phyloP scores from a whole-genome alignment of 2,329 filamentous ascomycete species.

The Ceratocystis albifundus region DNA sequence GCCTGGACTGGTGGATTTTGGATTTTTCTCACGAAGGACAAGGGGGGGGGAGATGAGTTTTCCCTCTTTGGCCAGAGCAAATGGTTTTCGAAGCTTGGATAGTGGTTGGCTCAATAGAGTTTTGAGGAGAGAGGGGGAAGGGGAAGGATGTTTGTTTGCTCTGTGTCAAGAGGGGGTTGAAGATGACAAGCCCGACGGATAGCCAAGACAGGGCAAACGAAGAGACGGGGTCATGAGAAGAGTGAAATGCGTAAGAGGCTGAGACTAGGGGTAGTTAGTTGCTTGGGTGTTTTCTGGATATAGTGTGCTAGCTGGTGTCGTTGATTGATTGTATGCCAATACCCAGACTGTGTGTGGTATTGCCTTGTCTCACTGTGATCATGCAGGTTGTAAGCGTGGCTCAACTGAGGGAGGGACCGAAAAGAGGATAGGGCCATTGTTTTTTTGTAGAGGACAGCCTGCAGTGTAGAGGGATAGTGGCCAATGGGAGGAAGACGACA shows the following conservation, averaged over 20 bases:
- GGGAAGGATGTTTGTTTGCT: not conserved
- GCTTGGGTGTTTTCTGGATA: too few relatives aligned
- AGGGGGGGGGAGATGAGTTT: too few relatives aligned
- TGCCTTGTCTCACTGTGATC: not conserved
- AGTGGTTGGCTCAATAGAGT: not conserved
- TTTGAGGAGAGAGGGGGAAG: not conserved
- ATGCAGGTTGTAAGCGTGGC: not conserved
- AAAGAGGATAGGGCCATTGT: not conserved
- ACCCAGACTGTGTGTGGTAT: not conserved
- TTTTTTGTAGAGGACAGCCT: not conserved
- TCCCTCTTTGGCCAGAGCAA: too few relatives aligned
- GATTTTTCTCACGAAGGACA: too few relatives aligned
- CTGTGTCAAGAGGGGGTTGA: not conserved
- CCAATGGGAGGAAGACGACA: not conserved
- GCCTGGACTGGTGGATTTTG: too few relatives aligned
- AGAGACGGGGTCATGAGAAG: not conserved
- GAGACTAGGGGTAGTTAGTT: too few relatives aligned
- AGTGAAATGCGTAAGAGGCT: not conserved
- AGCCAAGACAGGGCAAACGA: not conserved
- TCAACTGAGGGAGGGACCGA: too few relatives aligned
- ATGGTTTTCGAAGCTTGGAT: too few relatives aligned
- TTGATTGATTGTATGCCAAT: not conserved
- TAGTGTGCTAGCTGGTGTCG: not conserved
- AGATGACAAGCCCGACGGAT: not conserved
- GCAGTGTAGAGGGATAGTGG: not conserved